Evolutionary conservation across 139 green algal species (phyloP).

Genomic region (Chlorokybus atmophyticus): DNA sequence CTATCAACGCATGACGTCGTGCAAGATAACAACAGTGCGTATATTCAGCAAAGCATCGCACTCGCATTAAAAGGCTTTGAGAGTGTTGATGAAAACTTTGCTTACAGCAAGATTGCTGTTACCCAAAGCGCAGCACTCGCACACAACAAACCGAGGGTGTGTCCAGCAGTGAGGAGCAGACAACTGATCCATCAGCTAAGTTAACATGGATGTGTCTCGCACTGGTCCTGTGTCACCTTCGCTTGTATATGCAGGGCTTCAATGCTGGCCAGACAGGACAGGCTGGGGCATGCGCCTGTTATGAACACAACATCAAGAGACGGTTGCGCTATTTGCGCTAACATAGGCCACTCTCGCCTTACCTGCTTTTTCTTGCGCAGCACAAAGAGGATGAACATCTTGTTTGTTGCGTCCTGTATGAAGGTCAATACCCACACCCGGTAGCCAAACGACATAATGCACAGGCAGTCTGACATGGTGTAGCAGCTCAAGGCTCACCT

Average conservation of each 20-base stretch:
- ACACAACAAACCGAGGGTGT: too few species aligned
- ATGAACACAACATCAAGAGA: constrained; percentile 5
- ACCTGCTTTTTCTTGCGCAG: constrained; percentile 4
- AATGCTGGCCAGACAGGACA: constrained; percentile 9
- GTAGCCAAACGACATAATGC: neutral
- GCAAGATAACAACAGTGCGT: too few species aligned
- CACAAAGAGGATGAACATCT: constrained; percentile 24
- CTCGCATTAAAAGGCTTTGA: too few species aligned
- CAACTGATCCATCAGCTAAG: too few species aligned
- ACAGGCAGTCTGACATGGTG: neutral
- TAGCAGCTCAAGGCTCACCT: neutral
- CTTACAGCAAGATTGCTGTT: too few species aligned
- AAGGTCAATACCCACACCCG: constrained; percentile 1
- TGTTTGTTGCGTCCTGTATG: constrained; percentile 19
- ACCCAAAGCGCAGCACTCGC: too few species aligned
- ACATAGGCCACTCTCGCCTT: neutral
- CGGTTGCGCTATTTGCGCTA: neutral
- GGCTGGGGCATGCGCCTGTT: neutral
- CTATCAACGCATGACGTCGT: too few species aligned
- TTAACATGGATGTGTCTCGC: too few species aligned
- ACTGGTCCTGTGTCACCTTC: constrained; percentile 9
- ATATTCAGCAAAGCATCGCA: too few species aligned
- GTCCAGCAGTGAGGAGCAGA: too few species aligned
- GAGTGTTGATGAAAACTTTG: too few species aligned
- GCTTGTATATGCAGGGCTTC: constrained; percentile 23